Evolutionary conservation across 2,329 filamentous ascomycete species (phyloP), one percentile per base, ranked within the genome.

Genomic region (Huntiella moniliformis): DNA sequence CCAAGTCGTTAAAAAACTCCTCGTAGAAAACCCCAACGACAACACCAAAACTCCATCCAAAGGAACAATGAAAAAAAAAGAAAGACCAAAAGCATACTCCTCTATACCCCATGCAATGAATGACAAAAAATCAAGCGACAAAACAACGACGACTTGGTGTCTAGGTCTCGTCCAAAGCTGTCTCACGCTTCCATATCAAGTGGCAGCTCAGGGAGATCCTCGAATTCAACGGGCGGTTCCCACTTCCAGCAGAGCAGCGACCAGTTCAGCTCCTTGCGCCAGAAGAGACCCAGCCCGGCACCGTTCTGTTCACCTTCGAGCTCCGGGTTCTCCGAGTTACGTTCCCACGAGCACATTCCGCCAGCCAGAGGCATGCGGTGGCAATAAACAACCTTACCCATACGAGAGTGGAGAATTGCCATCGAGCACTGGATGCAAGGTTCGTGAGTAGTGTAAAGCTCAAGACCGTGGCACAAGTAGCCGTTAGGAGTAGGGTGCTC

Each of bases 401-500:
- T 94, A 43, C 91, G 76, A 6, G 88, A 95, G 58, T 96, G 87
- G 16, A 96, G 69, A 54, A 96, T 81, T 1, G 84, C 91, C 91
- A 96, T 96, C 33, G 82, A 85, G 63, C 91, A 98, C 74, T 93
- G 92, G 50, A 93, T 74, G 58, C 91, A 98, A 4, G 91, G 91
- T 63, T 98, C 91, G 57, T 96, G 87, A 2, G 87, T 94, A 50
- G 92, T 69, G 63, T 95, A 96, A 47, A 98, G 73, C 61, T 96
- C 88, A 28, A 98, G 71, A 46, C 85, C 83, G 53, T 93, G 85
- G 63, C 88, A 96, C 15, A 98, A 75, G 59, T 98, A 98, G 45
- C 88, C 88, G 53, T 85, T 82, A 31, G 74, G 71, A 52, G 68
- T 73, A 36, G 71, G 73, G 56, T 79, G 80, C 54, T 78, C 76